Evolutionary conservation across 306 rosid genomes (phyloP), one percentile per base, ranked within the genome.

Genomic region (Glycine soja): DNA sequence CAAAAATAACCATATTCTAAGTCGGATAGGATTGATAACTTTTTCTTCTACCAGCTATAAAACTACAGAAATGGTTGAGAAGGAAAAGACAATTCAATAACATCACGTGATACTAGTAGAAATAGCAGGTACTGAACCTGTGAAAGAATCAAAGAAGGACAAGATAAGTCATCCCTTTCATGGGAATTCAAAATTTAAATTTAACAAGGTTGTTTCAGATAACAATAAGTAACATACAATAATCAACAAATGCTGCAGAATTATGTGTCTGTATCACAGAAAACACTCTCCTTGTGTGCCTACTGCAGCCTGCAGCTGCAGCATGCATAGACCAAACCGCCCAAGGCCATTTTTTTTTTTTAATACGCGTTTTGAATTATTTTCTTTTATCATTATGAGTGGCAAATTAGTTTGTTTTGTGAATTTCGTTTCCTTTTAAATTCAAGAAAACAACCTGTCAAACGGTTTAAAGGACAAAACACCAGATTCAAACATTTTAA

Each of bases 91-190:
- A 77, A 85, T 32, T 74, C 32, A 81, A 74, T 85, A 71, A 54
- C 48, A 65, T 83, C 92, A 88, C 88, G 90, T 87, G 93, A 87
- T 70, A 70, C 6, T 16, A 8, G 3, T 16, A 6, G 6, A 42
- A 24, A 3, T 59, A 19, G 19, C 57, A 24, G 34, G 83, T 32
- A 50, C 47, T 24, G 34, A 15, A 85, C 45, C 45, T 36, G 71
- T 19, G 53, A 52, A 47, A 65, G 67, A 77, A 74, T 77, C 30
- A 63, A 69, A 58, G 51, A 69, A 58, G 57, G 63, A 69, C 42
- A 75, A 32, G 65, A 18, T n/a, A 14, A 75, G 32, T 43, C 12
- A 58, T 24, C 53, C 15, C 8, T 7, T 56, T 51, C 62, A 80
- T 79, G 45, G 45, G 54, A 50, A 24, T 80, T 75, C 85, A 80